Evolutionary conservation across 1,139 yeast genomes (phyloP).

Genomic region (Blastobotrys petasosporus): DNA sequence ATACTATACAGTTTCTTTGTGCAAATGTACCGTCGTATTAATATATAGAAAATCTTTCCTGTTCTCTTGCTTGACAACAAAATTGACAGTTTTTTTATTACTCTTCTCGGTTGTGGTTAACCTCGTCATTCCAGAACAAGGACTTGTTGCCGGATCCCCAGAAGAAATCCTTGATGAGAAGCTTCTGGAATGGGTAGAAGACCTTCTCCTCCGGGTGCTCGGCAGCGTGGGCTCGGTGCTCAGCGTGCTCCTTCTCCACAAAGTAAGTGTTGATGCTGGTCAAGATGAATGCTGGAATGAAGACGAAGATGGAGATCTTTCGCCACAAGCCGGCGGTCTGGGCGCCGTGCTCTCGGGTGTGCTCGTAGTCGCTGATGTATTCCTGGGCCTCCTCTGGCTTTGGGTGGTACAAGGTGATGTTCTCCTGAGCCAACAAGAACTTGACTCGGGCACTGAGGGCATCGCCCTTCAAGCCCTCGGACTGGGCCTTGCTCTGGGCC

Average conservation of each 20-base stretch:
- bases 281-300: conserved; percentile 71
- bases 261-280: conserved; percentile 76
- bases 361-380: conserved; percentile 45
- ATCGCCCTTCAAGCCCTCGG: conserved; percentile 8
- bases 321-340: conserved; percentile 77
- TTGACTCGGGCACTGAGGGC: conserved; percentile 12
- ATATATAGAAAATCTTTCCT: no score
- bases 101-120: conserved; percentile 45
- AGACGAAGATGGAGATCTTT: conserved; percentile 72
- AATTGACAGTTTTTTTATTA: background rate
- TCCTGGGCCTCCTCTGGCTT: conserved; percentile 39
- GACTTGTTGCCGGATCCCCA: conserved; percentile 99
- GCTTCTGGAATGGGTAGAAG: conserved; percentile 86
- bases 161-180: conserved; percentile 77
- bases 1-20: no score
- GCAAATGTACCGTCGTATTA: no score
- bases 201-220: conserved; percentile 52
- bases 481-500: background rate
- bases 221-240: conserved; percentile 76
- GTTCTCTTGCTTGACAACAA: no score
- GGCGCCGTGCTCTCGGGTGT: conserved; percentile 71
- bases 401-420: conserved; percentile 14
- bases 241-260: conserved; percentile 80
- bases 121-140: conserved; percentile 88
- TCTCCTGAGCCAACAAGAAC: conserved; percentile 8